Evolutionary conservation across 768 basidiomycete species (phyloP).

Genomic region (Leucosporidium scottii): DNA sequence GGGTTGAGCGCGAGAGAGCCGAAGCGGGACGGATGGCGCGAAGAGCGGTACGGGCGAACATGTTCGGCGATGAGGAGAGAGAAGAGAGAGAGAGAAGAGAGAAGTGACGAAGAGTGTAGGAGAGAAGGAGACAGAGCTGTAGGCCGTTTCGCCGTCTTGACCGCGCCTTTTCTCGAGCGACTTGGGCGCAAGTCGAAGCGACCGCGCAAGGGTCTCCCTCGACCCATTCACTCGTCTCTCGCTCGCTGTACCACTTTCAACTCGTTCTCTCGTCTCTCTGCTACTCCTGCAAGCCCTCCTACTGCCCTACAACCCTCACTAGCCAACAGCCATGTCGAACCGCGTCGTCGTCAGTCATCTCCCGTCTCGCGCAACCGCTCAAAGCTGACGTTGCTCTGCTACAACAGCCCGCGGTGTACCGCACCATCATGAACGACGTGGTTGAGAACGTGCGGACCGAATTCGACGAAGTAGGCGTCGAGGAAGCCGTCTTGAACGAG

Average conservation of each 20-base stretch:
- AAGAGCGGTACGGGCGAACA: constrained; percentile 12
- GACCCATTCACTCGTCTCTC: neutral
- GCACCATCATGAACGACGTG: constrained; percentile 88
- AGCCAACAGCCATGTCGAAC: neutral
- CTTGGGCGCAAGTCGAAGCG: too few relatives aligned
- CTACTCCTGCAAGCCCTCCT: neutral
- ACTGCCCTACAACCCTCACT: neutral
- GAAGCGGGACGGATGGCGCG: neutral
- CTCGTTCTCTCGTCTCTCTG: neutral
- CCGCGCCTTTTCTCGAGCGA: too few relatives aligned
- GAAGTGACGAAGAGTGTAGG: too few relatives aligned
- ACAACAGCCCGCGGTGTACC: constrained; percentile 52
- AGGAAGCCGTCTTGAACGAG: constrained; percentile 79
- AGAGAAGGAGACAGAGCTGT: too few relatives aligned
- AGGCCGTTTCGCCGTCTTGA: too few relatives aligned
- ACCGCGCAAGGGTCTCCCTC: too few relatives aligned
- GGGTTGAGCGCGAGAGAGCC: neutral
- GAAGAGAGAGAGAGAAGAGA: neutral
- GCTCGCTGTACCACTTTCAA: neutral
- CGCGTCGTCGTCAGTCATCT: neutral
- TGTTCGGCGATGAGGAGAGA: neutral
- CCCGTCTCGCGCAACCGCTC: neutral
- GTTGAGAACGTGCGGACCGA: constrained; percentile 77
- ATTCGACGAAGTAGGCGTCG: constrained; percentile 93
- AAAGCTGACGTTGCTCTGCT: neutral